These are phyloP conservation scores for Monosporascus sp. DNA, from an alignment of 2,329 filamentous ascomycete species.

Conservation along the genomic window DNA sequence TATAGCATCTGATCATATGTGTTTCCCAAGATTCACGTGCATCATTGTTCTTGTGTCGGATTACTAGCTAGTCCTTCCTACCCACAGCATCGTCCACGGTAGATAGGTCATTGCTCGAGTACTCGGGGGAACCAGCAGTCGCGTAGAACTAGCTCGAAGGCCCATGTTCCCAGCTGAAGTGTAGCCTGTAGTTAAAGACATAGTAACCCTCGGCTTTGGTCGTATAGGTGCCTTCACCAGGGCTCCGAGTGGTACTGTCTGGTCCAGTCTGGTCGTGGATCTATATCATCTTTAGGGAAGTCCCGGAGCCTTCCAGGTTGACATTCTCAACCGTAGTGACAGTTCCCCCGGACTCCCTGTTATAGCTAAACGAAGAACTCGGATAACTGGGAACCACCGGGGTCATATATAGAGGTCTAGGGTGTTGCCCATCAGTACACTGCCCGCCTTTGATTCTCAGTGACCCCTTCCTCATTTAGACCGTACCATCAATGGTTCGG, in stretches of 20 bases:
- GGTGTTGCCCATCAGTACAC: not conserved
- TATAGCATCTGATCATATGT: constrained; percentile 14
- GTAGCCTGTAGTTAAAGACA: constrained; percentile 30
- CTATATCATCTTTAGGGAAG: constrained; percentile 25
- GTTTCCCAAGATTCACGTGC: constrained; percentile 19
- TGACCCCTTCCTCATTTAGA: not conserved
- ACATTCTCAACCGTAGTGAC: no score
- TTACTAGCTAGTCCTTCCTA: constrained; percentile 20
- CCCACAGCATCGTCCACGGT: constrained; percentile 16
- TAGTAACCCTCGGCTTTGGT: constrained; percentile 30
- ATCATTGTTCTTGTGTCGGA: constrained; percentile 27
- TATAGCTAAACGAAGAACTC: not conserved
- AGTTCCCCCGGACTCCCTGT: no score
- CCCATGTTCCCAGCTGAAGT: constrained; percentile 5
- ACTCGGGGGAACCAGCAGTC: constrained; percentile 17
- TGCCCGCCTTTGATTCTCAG: not conserved
- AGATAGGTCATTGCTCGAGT: constrained; percentile 23
- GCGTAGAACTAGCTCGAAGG: constrained; percentile 26
- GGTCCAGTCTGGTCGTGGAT: constrained; percentile 22
- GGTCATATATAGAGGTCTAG: not conserved
- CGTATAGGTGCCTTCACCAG: constrained; percentile 20
- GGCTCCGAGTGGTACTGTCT: constrained; percentile 31
- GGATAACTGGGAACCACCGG: not conserved
- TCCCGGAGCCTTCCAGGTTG: constrained; percentile 1
- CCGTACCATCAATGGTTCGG: no score